Evolutionary conservation across 768 basidiomycete genomes (phyloP).

Genomic region (Suillus spraguei): DNA sequence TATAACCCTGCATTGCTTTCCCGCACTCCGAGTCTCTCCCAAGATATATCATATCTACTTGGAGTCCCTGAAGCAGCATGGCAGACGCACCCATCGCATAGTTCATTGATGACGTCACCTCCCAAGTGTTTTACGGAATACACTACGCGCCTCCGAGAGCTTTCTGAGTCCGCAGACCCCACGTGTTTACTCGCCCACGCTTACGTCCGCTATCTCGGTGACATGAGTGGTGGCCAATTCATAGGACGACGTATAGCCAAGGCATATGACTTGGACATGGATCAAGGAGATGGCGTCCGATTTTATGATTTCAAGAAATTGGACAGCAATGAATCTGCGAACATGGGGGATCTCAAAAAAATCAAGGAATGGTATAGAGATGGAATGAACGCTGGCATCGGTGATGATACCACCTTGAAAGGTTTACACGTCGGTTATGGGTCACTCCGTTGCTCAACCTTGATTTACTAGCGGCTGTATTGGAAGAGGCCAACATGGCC

Average conservation of each 20-base stretch:
- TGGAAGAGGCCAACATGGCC: constrained; percentile 50
- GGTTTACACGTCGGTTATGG: constrained; percentile 16
- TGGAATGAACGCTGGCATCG: constrained; percentile 41
- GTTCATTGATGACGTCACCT: constrained; percentile 42
- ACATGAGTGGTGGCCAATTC: constrained; percentile 77
- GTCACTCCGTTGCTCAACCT: background rate
- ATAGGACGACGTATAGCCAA: constrained; percentile 65
- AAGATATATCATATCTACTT: constrained; percentile 69
- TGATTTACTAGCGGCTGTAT: constrained; percentile 39
- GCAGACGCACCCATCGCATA: constrained; percentile 58
- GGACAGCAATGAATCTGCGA: constrained; percentile 45
- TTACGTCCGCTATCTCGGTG: constrained; percentile 83
- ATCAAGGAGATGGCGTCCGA: constrained; percentile 51
- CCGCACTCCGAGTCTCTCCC: constrained; percentile 57
- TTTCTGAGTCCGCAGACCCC: constrained; percentile 45
- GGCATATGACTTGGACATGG: constrained; percentile 62
- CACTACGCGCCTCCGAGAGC: constrained; percentile 51
- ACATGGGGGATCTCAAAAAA: constrained; percentile 63
- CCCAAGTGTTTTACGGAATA: constrained; percentile 56
- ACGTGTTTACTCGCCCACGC: constrained; percentile 70
- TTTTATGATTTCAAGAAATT: constrained; percentile 75
- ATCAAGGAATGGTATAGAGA: constrained; percentile 64
- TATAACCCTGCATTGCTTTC: constrained; percentile 72
- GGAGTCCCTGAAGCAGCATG: constrained; percentile 53
- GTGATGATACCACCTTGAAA: constrained; percentile 34